phyloP scores from a whole-genome alignment of 805 yeast species.

The Candida sakaeoensis region DNA sequence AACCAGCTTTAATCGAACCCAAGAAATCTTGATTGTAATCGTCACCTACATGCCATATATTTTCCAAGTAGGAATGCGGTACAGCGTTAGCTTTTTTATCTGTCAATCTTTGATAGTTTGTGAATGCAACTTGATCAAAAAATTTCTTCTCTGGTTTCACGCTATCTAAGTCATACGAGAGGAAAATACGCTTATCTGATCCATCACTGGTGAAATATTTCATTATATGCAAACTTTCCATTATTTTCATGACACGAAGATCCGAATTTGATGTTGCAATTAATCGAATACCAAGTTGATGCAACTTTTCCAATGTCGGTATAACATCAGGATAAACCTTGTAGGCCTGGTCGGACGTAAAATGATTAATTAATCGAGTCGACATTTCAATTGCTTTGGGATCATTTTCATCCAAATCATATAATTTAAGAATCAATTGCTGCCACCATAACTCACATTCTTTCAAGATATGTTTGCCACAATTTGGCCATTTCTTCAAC shows the following conservation, averaged over 20 bases:
- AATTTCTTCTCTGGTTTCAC: slow-evolving; percentile 51
- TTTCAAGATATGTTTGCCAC: slow-evolving; percentile 45
- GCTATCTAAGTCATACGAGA: slow-evolving; percentile 55
- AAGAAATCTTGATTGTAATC: slow-evolving; percentile 50
- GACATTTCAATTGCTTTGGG: slow-evolving; percentile 35
- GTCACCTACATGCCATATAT: slow-evolving; percentile 68
- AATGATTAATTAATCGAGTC: slow-evolving; percentile 42
- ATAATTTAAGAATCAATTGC: slow-evolving; percentile 42
- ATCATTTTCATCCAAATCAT: slow-evolving; percentile 26
- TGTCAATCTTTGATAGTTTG: background rate
- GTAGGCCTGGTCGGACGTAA: slow-evolving; percentile 52
- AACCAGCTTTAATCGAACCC: slow-evolving; percentile 53
- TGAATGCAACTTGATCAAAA: slow-evolving; percentile 29
- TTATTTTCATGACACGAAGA: slow-evolving; percentile 42
- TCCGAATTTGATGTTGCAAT: slow-evolving; percentile 63
- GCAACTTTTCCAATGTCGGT: slow-evolving; percentile 36
- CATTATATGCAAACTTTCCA: slow-evolving; percentile 45
- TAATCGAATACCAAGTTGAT: slow-evolving; percentile 28
- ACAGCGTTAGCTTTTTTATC: slow-evolving; percentile 10
- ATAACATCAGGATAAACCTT: slow-evolving; percentile 50
- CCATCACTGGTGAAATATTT: slow-evolving; percentile 20
- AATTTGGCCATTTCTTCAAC: slow-evolving; percentile 49
- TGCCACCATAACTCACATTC: slow-evolving; percentile 55
- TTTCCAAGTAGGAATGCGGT: slow-evolving; percentile 14
- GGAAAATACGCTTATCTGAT: slow-evolving; percentile 31